Base-by-base conservation (phyloP, 208 protist genomes). In the Trypanosoma conorhini region DNA sequence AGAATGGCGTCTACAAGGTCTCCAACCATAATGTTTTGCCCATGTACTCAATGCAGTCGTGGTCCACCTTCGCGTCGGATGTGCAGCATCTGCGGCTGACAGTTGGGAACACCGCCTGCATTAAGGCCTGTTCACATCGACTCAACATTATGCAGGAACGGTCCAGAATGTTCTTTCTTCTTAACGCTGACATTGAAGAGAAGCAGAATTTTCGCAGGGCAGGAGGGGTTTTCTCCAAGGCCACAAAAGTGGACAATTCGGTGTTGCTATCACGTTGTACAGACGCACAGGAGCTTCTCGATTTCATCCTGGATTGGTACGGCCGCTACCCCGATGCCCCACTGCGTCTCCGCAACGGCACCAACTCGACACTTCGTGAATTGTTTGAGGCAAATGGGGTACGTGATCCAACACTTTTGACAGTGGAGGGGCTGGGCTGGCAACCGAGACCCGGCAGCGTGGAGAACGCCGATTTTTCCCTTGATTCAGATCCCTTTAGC, bases 91-190 rank as follows among this genome's bases (percentile, higher is more conserved):
- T 96, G 57, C 77, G 79, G 52, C 82, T 89, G 9, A 94, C 87
- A 28, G 85, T 92, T 56, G 81, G 84, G 46, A 85, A 96, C 77
- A 85, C 80, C 12, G 64, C 63, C 30, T 94, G 88, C 67, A 81
- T 88, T 30, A 86, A 81, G 17, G 89, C 91, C 10, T 97, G 93
- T 67, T 79, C 80, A 30, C 89, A 97, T 58, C 86, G 93, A 22
- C 80, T 97, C 30, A 91, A 89, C 56, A 97, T 97, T 78, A 93
- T 97, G 69, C 89, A 97, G 74, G 89, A 96, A 74, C 91, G 88
- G 33, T 95, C 88, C n/a, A 76, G 88, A 62, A 96, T 97, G 87
- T 95, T 96, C 67, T 94, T 95, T 65, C 65, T 95, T 22, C 87
- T 96, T 54, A 97, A 97, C 68, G 82, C 86, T 4, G 87, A 95